These are phyloP conservation scores for Paecilomyces variotii DNA, from an alignment of 2,329 filamentous ascomycete species.

Conservation along the genomic window DNA sequence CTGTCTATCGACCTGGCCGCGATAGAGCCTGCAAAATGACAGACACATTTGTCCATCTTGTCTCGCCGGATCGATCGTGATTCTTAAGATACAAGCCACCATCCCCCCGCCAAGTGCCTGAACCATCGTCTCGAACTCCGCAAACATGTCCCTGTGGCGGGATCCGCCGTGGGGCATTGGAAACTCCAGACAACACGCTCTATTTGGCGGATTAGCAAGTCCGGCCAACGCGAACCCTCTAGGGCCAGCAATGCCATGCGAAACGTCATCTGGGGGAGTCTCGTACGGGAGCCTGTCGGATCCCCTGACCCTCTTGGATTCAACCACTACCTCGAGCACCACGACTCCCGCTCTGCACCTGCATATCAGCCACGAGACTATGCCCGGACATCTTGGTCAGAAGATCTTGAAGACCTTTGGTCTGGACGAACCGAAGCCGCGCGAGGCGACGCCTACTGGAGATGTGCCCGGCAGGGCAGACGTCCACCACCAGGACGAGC, in stretches of 20 bases:
- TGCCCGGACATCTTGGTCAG: background rate
- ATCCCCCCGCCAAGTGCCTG: background rate
- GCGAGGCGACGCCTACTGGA: background rate
- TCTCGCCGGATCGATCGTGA: background rate
- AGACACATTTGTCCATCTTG: background rate
- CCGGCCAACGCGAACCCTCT: background rate
- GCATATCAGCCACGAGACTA: background rate
- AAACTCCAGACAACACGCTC: background rate
- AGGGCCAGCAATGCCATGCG: background rate
- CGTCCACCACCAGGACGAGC: conserved; percentile 27
- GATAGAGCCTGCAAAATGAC: background rate
- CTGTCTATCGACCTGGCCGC: background rate
- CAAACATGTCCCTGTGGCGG: background rate
- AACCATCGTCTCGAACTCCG: background rate
- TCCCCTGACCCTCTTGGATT: background rate
- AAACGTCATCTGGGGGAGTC: background rate
- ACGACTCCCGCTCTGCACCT: background rate
- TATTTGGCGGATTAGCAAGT: background rate
- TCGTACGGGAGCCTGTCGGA: background rate
- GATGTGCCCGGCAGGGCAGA: conserved; percentile 12
- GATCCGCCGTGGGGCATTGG: background rate
- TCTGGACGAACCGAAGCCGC: background rate
- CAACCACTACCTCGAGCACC: background rate
- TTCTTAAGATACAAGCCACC: background rate
- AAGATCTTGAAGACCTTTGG: background rate